Evolutionary conservation across 2,329 filamentous ascomycete genomes (phyloP).

Genomic region (Fusarium transvaalense): DNA sequence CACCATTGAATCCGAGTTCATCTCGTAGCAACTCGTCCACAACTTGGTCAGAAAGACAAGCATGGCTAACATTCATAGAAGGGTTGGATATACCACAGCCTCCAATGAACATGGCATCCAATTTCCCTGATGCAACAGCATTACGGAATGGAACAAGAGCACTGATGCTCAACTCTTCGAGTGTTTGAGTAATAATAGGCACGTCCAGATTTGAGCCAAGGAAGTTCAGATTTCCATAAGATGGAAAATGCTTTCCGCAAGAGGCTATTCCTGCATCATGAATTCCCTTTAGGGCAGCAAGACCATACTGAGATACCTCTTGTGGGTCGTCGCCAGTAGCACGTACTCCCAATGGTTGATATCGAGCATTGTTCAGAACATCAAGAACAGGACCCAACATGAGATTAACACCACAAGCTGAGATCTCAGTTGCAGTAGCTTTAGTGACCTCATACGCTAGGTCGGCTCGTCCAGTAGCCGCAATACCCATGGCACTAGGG

Average conservation of each 20-base stretch:
- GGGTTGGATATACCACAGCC: constrained; percentile 93
- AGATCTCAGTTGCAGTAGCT: constrained; percentile 91
- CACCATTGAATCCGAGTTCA: constrained; percentile 89
- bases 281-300: constrained; percentile 91
- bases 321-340: constrained; percentile 94
- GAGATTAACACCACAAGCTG: constrained; percentile 94
- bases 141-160: constrained; percentile 93
- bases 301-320: constrained; percentile 92
- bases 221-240: constrained; percentile 95
- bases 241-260: constrained; percentile 96
- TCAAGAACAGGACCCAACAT: constrained; percentile 95
- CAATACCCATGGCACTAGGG: constrained; percentile 95
- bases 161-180: constrained; percentile 92
- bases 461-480: constrained; percentile 88
- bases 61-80: constrained; percentile 94
- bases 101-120: constrained; percentile 96
- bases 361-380: constrained; percentile 91
- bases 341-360: constrained; percentile 89
- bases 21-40: constrained; percentile 90
- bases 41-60: constrained; percentile 91
- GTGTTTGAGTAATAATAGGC: constrained; percentile 92
- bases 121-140: constrained; percentile 81
- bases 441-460: constrained; percentile 91
- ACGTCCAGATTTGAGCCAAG: constrained; percentile 91
- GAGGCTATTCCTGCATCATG: constrained; percentile 90